These are phyloP conservation scores for Peronosclerospora sorghi DNA, from an alignment of 352 stramenopile species.

Conservation along the genomic window DNA sequence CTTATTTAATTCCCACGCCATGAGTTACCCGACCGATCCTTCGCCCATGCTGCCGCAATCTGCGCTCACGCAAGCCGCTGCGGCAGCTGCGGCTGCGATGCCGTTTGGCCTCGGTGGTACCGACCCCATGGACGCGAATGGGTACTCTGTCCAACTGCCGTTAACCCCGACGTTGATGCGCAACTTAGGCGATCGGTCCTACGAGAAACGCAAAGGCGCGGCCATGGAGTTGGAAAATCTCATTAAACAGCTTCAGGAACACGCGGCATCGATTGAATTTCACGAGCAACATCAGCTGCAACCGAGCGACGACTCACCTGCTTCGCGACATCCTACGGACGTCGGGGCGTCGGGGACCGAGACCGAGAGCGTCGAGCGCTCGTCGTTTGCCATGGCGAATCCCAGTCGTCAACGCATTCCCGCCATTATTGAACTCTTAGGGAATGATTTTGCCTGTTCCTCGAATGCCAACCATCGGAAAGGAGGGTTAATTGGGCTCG, in stretches of 20 bases:
- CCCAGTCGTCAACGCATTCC: slow-evolving; percentile 76
- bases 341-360: slow-evolving; percentile 9
- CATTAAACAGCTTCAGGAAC: slow-evolving; percentile 95
- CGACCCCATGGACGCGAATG: slow-evolving; percentile 17
- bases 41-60: slow-evolving; percentile 52
- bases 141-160: slow-evolving; percentile 49
- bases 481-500: slow-evolving; percentile 96
- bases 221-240: slow-evolving; percentile 98
- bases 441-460: slow-evolving; percentile 96
- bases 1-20: slow-evolving; percentile 1
- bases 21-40: slow-evolving; percentile 23
- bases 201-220: slow-evolving; percentile 99
- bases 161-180: slow-evolving; percentile 70
- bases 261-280: slow-evolving; percentile 67
- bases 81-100: slow-evolving; percentile 29
- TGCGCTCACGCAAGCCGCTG: slow-evolving; percentile 33
- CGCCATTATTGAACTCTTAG: slow-evolving; percentile 93
- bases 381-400: slow-evolving; percentile 19
- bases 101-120: slow-evolving; percentile 25
- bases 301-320: slow-evolving; percentile 10
- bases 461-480: slow-evolving; percentile 99
- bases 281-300: slow-evolving; percentile 48
- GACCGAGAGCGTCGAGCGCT: slow-evolving; percentile 17
- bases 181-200: slow-evolving; percentile 94
- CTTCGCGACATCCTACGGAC: slow-evolving; percentile 6